Conservation (phyloP, 305 asterid species). For the Galium porrigens region DNA sequence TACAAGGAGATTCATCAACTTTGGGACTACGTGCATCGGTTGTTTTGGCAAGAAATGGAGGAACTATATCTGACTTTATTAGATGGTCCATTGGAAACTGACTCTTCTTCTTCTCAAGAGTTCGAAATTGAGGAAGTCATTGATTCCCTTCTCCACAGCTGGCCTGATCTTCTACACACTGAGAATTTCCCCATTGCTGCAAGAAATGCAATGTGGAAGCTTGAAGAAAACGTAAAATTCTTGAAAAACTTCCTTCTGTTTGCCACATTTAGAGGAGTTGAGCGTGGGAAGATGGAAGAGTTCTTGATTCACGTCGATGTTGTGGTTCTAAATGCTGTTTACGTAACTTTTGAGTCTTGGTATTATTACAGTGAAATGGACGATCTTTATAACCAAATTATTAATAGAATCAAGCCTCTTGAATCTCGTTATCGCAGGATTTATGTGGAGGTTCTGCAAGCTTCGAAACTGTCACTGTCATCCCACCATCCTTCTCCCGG, state of each 20-base stretch:
- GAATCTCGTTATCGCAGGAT: not conserved
- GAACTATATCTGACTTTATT: not conserved
- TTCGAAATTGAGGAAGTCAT: not conserved
- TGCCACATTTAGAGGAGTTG: not conserved
- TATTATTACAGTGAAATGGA: not conserved
- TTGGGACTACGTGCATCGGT: not conserved
- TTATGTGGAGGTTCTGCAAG: constrained; percentile 4
- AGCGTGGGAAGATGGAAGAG: not conserved
- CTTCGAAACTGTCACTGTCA: not conserved
- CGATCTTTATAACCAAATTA: not conserved
- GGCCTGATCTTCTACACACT: not conserved
- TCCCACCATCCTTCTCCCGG: not conserved
- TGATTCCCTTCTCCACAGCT: constrained; percentile 1
- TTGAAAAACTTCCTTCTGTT: not conserved
- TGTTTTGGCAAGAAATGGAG: not conserved
- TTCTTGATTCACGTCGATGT: not conserved
- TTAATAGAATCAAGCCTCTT: not conserved
- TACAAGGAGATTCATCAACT: not conserved
- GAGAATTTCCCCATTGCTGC: not conserved
- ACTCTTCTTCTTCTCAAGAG: not conserved
- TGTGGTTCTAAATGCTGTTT: not conserved
- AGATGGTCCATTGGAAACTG: not conserved
- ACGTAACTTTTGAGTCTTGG: not conserved
- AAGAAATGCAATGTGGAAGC: not conserved
- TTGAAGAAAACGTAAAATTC: not conserved